Evolutionary conservation across 768 basidiomycete species (phyloP).

Genomic region (Suillus bovinus): DNA sequence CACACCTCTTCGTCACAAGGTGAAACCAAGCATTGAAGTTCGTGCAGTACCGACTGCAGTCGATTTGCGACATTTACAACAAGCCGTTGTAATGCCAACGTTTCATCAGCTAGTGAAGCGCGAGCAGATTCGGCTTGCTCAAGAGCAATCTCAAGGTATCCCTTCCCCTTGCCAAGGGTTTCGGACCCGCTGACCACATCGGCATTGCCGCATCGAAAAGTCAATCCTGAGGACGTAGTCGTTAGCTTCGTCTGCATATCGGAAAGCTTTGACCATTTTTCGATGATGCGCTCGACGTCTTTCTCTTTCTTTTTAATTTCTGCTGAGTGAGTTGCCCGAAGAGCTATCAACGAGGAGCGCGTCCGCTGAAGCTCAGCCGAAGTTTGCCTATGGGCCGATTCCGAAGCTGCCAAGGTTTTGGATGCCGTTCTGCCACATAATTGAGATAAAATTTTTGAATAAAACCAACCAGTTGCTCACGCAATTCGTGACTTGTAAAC

Average conservation of each 20-base stretch:
- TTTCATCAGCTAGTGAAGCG: slow-evolving; percentile 63
- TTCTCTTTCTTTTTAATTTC: slow-evolving; percentile 84
- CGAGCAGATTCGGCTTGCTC: slow-evolving; percentile 74
- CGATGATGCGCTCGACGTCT: slow-evolving; percentile 71
- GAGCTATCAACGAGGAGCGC: slow-evolving; percentile 63
- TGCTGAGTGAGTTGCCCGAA: slow-evolving; percentile 65
- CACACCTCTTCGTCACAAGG: slow-evolving; percentile 52
- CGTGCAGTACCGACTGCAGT: slow-evolving; percentile 54
- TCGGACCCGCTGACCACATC: slow-evolving; percentile 46
- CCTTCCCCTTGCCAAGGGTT: slow-evolving; percentile 49
- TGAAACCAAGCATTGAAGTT: slow-evolving; percentile 39
- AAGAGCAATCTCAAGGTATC: slow-evolving; percentile 64
- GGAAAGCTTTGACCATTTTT: slow-evolving; percentile 71
- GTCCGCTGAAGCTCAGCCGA: slow-evolving; percentile 69
- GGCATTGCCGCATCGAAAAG: slow-evolving; percentile 53
- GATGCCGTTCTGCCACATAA: slow-evolving; percentile 43
- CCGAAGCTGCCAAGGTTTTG: slow-evolving; percentile 56
- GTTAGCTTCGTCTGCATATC: slow-evolving; percentile 67
- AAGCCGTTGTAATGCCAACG: slow-evolving; percentile 56
- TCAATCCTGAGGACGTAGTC: slow-evolving; percentile 47
- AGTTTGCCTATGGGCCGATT: slow-evolving; percentile 71
- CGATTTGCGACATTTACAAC: slow-evolving; percentile 66
- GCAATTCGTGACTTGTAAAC: slow-evolving; percentile 68
- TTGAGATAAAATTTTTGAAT: background rate
- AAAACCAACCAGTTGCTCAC: slow-evolving; percentile 45